These are phyloP conservation scores for Dryas alaskensis DNA, from an alignment of 306 rosid genomes.

Conservation along the genomic window DNA sequence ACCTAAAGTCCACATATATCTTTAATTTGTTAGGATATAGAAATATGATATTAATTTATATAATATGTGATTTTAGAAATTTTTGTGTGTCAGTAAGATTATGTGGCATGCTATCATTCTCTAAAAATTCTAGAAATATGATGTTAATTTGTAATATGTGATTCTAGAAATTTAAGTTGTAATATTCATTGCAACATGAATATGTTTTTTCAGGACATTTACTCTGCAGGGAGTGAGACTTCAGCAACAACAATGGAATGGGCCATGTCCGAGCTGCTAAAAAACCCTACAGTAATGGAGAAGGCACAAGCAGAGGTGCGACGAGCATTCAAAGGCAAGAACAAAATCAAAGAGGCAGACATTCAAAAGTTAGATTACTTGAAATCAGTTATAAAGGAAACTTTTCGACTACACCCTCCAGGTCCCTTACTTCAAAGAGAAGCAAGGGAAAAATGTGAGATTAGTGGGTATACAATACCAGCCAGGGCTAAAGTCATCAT, in stretches of 20 bases:
- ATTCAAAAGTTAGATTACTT: conserved; percentile 28
- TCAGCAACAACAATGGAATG: conserved; percentile 7
- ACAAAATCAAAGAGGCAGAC: conserved; percentile 13
- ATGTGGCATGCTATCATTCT: too few relatives aligned
- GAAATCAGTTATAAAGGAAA: conserved; percentile 39
- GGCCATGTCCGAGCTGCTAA: conserved; percentile 20
- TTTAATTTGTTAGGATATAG: too few relatives aligned
- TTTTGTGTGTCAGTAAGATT: too few relatives aligned
- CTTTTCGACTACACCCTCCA: conserved; percentile 34
- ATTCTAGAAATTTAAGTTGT: too few relatives aligned
- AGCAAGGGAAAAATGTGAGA: conserved; percentile 24
- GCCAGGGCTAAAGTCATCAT: conserved; percentile 18
- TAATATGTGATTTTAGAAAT: too few relatives aligned
- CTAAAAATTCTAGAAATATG: too few relatives aligned
- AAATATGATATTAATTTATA: too few relatives aligned
- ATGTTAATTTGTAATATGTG: too few relatives aligned
- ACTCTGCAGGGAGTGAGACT: conserved; percentile 7
- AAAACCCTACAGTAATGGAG: conserved; percentile 27
- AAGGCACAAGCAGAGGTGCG: conserved; percentile 35
- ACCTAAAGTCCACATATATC: too few relatives aligned
- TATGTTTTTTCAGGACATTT: background rate
- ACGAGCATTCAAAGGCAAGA: conserved; percentile 7
- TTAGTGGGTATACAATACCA: conserved; percentile 35
- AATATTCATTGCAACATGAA: background rate
- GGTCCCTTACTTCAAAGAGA: conserved; percentile 28